Conservation (phyloP, 345 rosid species). For the Pugionium dolabratum region DNA sequence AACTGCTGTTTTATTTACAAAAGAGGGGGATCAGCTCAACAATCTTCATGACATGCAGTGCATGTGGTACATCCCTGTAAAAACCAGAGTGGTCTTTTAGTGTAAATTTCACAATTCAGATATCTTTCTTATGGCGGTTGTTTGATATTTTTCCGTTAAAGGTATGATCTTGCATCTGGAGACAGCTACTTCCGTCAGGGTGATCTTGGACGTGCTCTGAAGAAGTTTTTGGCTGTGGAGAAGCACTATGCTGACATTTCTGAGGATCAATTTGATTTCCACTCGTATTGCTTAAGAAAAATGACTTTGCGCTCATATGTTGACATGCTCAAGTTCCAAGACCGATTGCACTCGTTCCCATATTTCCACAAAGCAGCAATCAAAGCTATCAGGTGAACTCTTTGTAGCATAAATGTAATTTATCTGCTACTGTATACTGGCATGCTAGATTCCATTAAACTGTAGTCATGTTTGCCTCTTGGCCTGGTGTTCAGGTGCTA, state of each 20-base stretch:
- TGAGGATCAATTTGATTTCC: slow-evolving; percentile 98
- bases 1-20: slow-evolving; percentile 90
- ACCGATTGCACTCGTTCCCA: slow-evolving; percentile 84
- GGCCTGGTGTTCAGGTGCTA: slow-evolving; percentile 64
- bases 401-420: slow-evolving; percentile 23
- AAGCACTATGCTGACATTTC: slow-evolving; percentile 98
- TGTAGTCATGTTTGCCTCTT: slow-evolving; percentile 18
- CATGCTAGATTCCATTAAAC: slow-evolving; percentile 11
- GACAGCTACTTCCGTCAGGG: slow-evolving; percentile 94
- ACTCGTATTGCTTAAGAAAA: slow-evolving; percentile 96
- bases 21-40: slow-evolving; percentile 97
- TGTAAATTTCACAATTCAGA: slow-evolving; percentile 25
- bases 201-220: slow-evolving; percentile 92
- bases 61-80: slow-evolving; percentile 79
- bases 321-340: slow-evolving; percentile 98
- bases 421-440: slow-evolving; percentile 8
- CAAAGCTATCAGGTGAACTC: slow-evolving; percentile 80
- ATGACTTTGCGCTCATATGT: slow-evolving; percentile 97
- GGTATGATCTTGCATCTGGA: slow-evolving; percentile 99
- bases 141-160: slow-evolving; percentile 32
- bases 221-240: slow-evolving; percentile 95
- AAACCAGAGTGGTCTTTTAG: slow-evolving; percentile 14
- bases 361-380: slow-evolving; percentile 96
- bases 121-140: slow-evolving; percentile 22
- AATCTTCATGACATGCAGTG: slow-evolving; percentile 99